These are phyloP conservation scores for Mycena latifolia DNA, from an alignment of 768 basidiomycete species.

Conservation along the genomic window DNA sequence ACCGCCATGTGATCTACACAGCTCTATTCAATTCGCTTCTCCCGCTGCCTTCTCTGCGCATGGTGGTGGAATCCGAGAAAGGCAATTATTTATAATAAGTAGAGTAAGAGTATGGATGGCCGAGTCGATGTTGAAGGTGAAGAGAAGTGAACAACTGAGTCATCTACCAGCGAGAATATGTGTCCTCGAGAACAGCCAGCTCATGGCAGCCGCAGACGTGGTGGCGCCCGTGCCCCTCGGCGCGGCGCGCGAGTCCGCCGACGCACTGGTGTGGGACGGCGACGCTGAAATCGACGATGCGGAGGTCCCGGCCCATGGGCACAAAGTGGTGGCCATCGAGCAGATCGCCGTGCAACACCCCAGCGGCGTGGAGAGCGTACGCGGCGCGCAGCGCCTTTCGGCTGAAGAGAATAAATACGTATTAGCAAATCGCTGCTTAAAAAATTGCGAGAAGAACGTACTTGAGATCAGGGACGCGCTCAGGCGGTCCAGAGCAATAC, in stretches of 20 bases:
- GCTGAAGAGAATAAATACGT: constrained; percentile 36
- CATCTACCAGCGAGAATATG: background rate
- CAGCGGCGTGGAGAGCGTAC: constrained; percentile 51
- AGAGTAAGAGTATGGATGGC: too few relatives aligned
- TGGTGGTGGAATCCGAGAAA: too few relatives aligned
- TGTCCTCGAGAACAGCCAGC: constrained; percentile 17
- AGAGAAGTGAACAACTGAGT: background rate
- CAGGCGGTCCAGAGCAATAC: constrained; percentile 44
- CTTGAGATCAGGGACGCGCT: constrained; percentile 38
- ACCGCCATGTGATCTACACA: too few relatives aligned
- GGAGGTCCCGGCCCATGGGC: constrained; percentile 42
- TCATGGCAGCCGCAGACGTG: constrained; percentile 19
- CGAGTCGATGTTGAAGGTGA: too few relatives aligned
- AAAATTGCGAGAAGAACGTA: constrained; percentile 15
- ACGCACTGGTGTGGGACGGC: constrained; percentile 48
- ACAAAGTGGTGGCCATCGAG: constrained; percentile 45
- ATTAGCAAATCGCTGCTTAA: background rate
- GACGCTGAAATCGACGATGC: constrained; percentile 52
- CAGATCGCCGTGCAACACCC: constrained; percentile 51
- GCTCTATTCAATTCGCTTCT: too few relatives aligned
- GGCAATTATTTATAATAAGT: too few relatives aligned
- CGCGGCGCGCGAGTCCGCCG: constrained; percentile 20
- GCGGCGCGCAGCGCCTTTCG: constrained; percentile 47
- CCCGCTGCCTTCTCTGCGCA: too few relatives aligned
- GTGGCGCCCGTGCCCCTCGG: constrained; percentile 10